Percentiles rank a stretch among this genome's conserved stretches.
These are phyloP conservation scores for Gracilariopsis chorda DNA, from an alignment of 23 red algal genomes.

Conservation along the genomic window DNA sequence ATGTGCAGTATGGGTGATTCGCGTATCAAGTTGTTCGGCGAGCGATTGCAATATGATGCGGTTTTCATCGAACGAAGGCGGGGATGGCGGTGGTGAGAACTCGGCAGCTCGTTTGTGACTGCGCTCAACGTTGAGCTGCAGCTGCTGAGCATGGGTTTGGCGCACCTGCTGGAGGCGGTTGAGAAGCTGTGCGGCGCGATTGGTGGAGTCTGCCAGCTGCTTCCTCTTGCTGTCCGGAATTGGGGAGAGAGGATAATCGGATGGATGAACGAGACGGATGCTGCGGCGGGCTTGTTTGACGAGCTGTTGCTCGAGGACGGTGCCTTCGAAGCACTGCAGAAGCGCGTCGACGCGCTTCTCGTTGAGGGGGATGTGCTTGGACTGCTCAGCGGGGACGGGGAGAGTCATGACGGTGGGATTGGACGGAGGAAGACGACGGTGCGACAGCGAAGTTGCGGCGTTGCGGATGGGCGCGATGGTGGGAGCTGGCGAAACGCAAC, in stretches of 20 bases:
- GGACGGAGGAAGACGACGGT: too few relatives aligned
- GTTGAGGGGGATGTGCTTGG: background rate
- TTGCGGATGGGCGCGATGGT: too few relatives aligned
- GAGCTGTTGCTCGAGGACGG: background rate
- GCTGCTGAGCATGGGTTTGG: background rate
- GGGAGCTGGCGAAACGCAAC: too few relatives aligned
- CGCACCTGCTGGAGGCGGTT: background rate
- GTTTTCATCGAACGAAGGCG: background rate
- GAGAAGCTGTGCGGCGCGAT: background rate
- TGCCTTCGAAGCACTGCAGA: background rate
- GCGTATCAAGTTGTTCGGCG: background rate
- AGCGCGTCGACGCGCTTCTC: background rate
- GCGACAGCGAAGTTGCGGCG: too few relatives aligned
- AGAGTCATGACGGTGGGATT: too few relatives aligned
- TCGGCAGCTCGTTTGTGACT: background rate
- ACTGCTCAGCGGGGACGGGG: too few relatives aligned
- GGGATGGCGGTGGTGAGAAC: background rate
- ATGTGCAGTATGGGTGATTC: background rate
- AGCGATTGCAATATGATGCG: background rate
- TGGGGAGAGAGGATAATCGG: background rate
- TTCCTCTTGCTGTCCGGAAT: background rate
- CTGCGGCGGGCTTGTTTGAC: constrained; percentile 1
- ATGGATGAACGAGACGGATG: constrained; percentile 25
- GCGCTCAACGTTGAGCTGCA: background rate
- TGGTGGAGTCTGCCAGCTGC: background rate